Percentiles rank a stretch among this genome's conserved stretches.
phyloP scores from a whole-genome alignment of 2,329 filamentous ascomycete species.

The Monosporascus sp. region DNA sequence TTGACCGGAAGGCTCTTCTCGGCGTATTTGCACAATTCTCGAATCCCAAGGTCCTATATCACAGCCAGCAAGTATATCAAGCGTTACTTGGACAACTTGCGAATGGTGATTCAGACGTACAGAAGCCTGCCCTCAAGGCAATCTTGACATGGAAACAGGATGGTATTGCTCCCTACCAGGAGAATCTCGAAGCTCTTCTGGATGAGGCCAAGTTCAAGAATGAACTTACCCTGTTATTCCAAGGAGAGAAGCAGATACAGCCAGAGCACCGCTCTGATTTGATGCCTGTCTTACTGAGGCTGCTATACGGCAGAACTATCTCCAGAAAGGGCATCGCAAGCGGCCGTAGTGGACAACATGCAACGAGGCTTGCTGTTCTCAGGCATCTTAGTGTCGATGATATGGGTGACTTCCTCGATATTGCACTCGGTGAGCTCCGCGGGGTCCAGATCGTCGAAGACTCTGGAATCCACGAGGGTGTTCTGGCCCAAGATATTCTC shows the following conservation, averaged over 20 bases:
- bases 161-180: slow-evolving; percentile 71
- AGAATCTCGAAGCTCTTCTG: slow-evolving; percentile 79
- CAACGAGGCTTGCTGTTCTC: slow-evolving; percentile 74
- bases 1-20: slow-evolving; percentile 80
- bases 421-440: slow-evolving; percentile 69
- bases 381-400: slow-evolving; percentile 71
- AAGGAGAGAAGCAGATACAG: slow-evolving; percentile 68
- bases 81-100: slow-evolving; percentile 71
- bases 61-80: slow-evolving; percentile 68
- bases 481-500: slow-evolving; percentile 56
- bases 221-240: slow-evolving; percentile 84
- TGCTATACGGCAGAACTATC: slow-evolving; percentile 87
- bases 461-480: slow-evolving; percentile 41
- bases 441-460: slow-evolving; percentile 54
- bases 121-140: slow-evolving; percentile 78
- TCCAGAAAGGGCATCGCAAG: slow-evolving; percentile 72
- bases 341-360: slow-evolving; percentile 75
- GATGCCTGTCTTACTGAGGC: slow-evolving; percentile 79
- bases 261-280: slow-evolving; percentile 66
- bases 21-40: slow-evolving; percentile 77
- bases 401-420: slow-evolving; percentile 74
- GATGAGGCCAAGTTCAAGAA: slow-evolving; percentile 92
- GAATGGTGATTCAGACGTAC: slow-evolving; percentile 87
- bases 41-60: slow-evolving; percentile 82
- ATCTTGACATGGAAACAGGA: slow-evolving; percentile 86